Evolutionary conservation across 345 rosid genomes (phyloP).

Genomic region (Eucalyptus paniculata): DNA sequence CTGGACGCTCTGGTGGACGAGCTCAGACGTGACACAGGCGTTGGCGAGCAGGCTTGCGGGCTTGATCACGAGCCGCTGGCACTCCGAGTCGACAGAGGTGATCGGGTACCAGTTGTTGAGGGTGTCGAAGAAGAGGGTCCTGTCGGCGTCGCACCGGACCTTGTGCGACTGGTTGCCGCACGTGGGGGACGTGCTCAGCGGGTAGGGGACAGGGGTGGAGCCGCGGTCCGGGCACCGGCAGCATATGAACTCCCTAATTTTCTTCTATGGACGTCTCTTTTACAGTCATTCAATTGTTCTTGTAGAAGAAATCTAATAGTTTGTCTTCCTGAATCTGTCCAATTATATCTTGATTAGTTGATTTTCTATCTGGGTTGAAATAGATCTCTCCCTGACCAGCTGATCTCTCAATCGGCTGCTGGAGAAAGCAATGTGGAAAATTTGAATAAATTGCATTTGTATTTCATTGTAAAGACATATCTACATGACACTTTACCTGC

Average conservation of each 20-base stretch:
- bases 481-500: background rate
- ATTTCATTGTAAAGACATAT: no score
- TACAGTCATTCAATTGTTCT: background rate
- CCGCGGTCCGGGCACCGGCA: conserved; percentile 24
- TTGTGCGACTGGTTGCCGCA: conserved; percentile 41
- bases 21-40: conserved; percentile 17
- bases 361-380: background rate
- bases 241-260: background rate
- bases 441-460: background rate
- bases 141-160: conserved; percentile 10
- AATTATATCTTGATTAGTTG: background rate
- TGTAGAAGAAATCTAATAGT: background rate
- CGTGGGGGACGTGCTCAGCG: conserved; percentile 22
- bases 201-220: conserved; percentile 24
- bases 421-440: background rate
- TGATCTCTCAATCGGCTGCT: background rate
- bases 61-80: conserved; percentile 13
- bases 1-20: conserved; percentile 5
- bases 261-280: background rate
- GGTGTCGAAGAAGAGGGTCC: conserved; percentile 13
- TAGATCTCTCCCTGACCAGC: background rate
- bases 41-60: conserved; percentile 9
- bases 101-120: conserved; percentile 22
- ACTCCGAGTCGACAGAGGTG: conserved; percentile 3
- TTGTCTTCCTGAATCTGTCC: background rate